Percentiles rank a stretch among this genome's conserved stretches.
These are phyloP conservation scores for Ricinus communis DNA, from an alignment of 345 rosid species.

Conservation along the genomic window DNA sequence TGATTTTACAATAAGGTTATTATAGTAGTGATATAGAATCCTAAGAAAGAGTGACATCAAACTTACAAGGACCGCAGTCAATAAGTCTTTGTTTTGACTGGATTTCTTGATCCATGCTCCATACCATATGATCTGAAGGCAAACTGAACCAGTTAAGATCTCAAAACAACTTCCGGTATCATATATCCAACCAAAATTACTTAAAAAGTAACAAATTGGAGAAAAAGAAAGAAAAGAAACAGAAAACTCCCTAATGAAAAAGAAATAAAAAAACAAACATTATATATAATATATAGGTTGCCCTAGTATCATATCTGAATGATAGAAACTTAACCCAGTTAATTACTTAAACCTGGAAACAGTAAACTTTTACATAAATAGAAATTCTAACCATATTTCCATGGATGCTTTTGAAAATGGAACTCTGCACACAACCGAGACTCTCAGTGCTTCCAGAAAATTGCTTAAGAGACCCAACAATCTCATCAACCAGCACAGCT, in stretches of 20 bases:
- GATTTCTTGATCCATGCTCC: constrained; percentile 60
- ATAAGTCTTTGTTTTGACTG: constrained; percentile 39
- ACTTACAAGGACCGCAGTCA: constrained; percentile 46
- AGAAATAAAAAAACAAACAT: no score
- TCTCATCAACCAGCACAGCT: constrained; percentile 39
- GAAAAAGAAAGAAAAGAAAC: no score
- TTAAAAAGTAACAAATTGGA: no score
- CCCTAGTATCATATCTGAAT: no score
- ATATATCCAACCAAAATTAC: no score
- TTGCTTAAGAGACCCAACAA: constrained; percentile 36
- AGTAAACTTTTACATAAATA: not conserved
- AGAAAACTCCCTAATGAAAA: not conserved
- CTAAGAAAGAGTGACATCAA: not conserved
- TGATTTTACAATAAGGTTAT: no score
- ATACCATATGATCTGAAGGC: constrained; percentile 59
- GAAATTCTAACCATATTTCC: constrained; percentile 47
- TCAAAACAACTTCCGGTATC: no score
- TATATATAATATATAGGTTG: no score
- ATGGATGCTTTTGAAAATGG: constrained; percentile 61
- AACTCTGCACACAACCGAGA: constrained; percentile 57
- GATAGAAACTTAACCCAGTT: not conserved
- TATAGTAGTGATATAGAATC: no score
- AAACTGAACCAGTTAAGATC: not conserved
- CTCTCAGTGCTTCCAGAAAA: constrained; percentile 36
- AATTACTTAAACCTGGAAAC: not conserved